A percentile compares a stretch with the other conserved stretches of the same genome.
Evolutionary conservation across 2,329 filamentous ascomycete genomes (phyloP).

Genomic region (Sphaceloma murrayae): DNA sequence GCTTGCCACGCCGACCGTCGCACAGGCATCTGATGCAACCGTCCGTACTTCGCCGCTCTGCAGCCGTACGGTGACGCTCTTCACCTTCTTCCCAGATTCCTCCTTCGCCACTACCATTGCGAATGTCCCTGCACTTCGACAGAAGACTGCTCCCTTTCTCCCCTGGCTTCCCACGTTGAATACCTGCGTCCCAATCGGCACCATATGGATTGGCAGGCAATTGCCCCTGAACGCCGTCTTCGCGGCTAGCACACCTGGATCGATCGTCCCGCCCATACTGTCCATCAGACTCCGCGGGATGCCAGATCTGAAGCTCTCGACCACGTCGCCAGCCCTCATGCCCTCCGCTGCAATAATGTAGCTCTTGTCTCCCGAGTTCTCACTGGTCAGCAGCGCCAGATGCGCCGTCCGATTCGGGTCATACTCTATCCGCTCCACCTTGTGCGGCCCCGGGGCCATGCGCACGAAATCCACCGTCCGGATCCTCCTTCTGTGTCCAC

Average conservation of each 20-base stretch:
- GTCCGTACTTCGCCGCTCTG: slow-evolving; percentile 88
- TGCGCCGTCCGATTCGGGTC: slow-evolving; percentile 90
- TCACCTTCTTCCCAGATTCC: slow-evolving; percentile 56
- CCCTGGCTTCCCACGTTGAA: slow-evolving; percentile 76
- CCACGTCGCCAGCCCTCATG: slow-evolving; percentile 78
- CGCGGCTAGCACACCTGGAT: slow-evolving; percentile 90
- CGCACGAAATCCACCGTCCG: slow-evolving; percentile 83
- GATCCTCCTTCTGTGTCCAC: slow-evolving; percentile 85
- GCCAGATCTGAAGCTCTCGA: slow-evolving; percentile 84
- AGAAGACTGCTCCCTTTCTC: slow-evolving; percentile 74
- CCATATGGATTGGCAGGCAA: slow-evolving; percentile 89
- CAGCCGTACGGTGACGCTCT: slow-evolving; percentile 73
- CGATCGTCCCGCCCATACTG: slow-evolving; percentile 84
- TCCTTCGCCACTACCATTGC: slow-evolving; percentile 85
- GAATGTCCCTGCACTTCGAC: slow-evolving; percentile 86
- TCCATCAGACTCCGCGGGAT: slow-evolving; percentile 79
- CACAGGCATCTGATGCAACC: slow-evolving; percentile 85
- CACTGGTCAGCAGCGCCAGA: slow-evolving; percentile 73
- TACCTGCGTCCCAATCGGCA: slow-evolving; percentile 85
- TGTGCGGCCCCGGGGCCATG: slow-evolving; percentile 66
- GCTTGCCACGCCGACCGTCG: slow-evolving; percentile 87
- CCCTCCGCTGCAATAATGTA: slow-evolving; percentile 96
- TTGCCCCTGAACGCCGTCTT: slow-evolving; percentile 92
- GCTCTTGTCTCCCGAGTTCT: slow-evolving; percentile 63
- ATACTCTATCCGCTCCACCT: slow-evolving; percentile 91